Conservation (phyloP, 306 rosid genomes). For the Cicer bijugum region DNA sequence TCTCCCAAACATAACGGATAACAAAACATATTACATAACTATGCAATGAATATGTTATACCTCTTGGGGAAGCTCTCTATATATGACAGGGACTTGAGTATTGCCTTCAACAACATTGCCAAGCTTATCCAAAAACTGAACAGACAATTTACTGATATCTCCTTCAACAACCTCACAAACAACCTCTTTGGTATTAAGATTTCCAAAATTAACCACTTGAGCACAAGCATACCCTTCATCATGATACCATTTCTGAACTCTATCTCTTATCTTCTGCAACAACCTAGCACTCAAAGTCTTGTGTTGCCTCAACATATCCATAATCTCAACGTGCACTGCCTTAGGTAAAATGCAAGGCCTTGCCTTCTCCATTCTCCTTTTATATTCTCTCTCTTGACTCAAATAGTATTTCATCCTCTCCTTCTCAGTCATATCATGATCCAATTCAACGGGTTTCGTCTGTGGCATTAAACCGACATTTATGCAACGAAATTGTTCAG, state of each 20-base stretch:
- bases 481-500: conserved; percentile 85
- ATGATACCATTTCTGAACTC: conserved; percentile 97
- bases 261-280: conserved; percentile 85
- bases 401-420: conserved; percentile 76
- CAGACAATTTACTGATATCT: conserved; percentile 77
- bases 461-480: conserved; percentile 84
- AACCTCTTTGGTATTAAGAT: conserved; percentile 88
- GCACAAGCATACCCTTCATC: conserved; percentile 97
- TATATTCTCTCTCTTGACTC: conserved; percentile 86
- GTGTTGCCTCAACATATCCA: conserved; percentile 68
- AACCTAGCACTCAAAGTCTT: conserved; percentile 89
- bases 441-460: conserved; percentile 86
- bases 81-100: conserved; percentile 74
- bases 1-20: background rate
- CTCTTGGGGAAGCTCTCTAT: conserved; percentile 88
- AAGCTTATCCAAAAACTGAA: conserved; percentile 92
- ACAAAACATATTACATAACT: background rate
- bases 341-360: conserved; percentile 76
- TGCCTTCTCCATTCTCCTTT: conserved; percentile 77
- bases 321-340: conserved; percentile 66
- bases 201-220: conserved; percentile 95
- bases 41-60: conserved; percentile 45
- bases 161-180: conserved; percentile 99
- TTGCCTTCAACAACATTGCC: conserved; percentile 94
- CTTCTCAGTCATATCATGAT: conserved; percentile 89